phyloP scores from a whole-genome alignment of 1,139 yeast species.

The Pneumocystis jirovecii region DNA sequence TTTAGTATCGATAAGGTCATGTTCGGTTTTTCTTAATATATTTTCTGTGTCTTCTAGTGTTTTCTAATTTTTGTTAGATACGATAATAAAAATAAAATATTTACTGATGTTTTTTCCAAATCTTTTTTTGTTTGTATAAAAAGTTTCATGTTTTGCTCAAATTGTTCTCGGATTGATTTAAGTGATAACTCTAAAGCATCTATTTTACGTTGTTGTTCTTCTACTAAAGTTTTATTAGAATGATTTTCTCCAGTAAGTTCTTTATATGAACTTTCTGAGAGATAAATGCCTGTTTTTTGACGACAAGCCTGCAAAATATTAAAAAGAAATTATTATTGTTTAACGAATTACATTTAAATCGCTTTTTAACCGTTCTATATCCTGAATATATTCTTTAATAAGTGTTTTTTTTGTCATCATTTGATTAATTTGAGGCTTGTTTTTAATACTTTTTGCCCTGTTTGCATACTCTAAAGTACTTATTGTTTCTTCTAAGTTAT shows the following conservation, averaged over 20 bases:
- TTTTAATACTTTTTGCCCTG: slow-evolving; percentile 63
- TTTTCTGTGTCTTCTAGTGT: slow-evolving; percentile 16
- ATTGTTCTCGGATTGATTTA: slow-evolving; percentile 22
- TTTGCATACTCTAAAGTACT: slow-evolving; percentile 78
- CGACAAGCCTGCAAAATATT: slow-evolving; percentile 32
- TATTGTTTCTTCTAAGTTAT: slow-evolving; percentile 59
- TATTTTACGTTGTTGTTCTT: slow-evolving; percentile 34
- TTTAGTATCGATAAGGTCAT: slow-evolving; percentile 12
- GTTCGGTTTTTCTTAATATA: slow-evolving; percentile 16
- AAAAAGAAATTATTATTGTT: slow-evolving; percentile 13
- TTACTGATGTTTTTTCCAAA: slow-evolving; percentile 17
- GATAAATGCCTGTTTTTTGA: slow-evolving; percentile 49
- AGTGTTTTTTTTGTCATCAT: slow-evolving; percentile 37
- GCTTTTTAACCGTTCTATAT: slow-evolving; percentile 43
- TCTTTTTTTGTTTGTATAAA: slow-evolving; percentile 19
- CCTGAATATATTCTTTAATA: slow-evolving; percentile 37
- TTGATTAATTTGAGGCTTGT: slow-evolving; percentile 52
- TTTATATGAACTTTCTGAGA: slow-evolving; percentile 39
- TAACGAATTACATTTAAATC: slow-evolving; percentile 28
- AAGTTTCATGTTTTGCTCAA: slow-evolving; percentile 20
- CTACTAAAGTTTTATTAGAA: slow-evolving; percentile 31
- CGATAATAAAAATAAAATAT: neutral
- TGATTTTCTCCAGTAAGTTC: slow-evolving; percentile 35
- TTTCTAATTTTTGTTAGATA: slow-evolving; percentile 12
- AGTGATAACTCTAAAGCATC: slow-evolving; percentile 34